A percentile compares a stretch with the other conserved stretches of the same genome.
Conservation (phyloP, 2,329 filamentous ascomycete species). For the Xylaria sp. region DNA sequence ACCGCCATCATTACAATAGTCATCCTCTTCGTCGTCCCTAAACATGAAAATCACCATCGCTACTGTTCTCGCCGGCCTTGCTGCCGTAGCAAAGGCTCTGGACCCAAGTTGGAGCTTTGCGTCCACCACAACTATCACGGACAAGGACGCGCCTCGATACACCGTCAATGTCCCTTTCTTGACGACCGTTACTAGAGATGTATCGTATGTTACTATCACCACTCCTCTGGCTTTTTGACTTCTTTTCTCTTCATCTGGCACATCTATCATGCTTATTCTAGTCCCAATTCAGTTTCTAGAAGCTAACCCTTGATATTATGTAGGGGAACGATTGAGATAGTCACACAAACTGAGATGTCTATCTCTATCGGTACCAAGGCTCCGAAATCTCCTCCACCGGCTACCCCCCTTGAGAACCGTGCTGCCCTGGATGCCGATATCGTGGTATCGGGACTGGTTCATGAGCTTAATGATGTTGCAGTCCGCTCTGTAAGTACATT, state of each 20-base stretch:
- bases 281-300: neutral
- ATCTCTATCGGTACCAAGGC: conserved; percentile 27
- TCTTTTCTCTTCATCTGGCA: neutral
- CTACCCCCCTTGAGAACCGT: neutral
- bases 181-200: conserved; percentile 19
- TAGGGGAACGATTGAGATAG: conserved; percentile 22
- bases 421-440: neutral
- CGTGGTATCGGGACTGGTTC: neutral
- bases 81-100: neutral
- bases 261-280: neutral
- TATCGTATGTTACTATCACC: conserved; percentile 20
- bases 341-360: conserved; percentile 22
- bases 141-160: conserved; percentile 10
- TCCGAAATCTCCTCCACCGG: neutral
- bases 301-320: conserved; percentile 4
- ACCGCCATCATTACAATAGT: neutral
- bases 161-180: conserved; percentile 23
- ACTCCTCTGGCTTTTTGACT: neutral
- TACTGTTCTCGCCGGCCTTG: conserved; percentile 6
- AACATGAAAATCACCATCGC: conserved; percentile 15
- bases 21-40: neutral
- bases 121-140: conserved; percentile 16
- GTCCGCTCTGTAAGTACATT: conserved; percentile 4
- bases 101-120: conserved; percentile 26
- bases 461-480: neutral